Base-by-base conservation (phyloP, 2,329 filamentous ascomycete genomes). In the Drechslerella coelobrocha region DNA sequence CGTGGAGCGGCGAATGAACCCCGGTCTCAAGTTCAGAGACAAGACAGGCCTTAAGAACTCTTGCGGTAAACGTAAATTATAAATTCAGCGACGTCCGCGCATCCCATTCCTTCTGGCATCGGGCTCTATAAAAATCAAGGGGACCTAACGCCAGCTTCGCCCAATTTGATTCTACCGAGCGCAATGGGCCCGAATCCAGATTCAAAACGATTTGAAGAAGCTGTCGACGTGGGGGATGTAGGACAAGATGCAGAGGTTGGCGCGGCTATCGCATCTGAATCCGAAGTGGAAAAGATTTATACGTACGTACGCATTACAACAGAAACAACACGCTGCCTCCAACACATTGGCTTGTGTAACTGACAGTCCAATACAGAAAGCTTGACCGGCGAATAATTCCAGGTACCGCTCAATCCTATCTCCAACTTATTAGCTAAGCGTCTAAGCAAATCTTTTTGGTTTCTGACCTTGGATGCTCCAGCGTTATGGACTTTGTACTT, bases 401-500 rank as follows among this genome's bases (percentile, higher is more conserved):
- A 73, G 79, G 80, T 80, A 75, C 48, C 39, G 43, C 47, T 41
- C 23, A n/a, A n/a, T n/a, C n/a, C n/a, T n/a, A n/a, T n/a, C n/a
- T n/a, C n/a, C n/a, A n/a, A n/a, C 19, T 1, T 21, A 21, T 31
- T 31, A 14, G 2, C 19, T 37, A 4, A n/a, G 5, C n/a, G 17
- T 17, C 14, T 24, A 39, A 24, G 10, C 7, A 21, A n/a, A 29
- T 23, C 9, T 34, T 12, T 4, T n/a, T 19, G 14, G 31, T 39
- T 14, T 48, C 17, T 34, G 45, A 45, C 66, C 12, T 63, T 61
- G 37, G 59, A 39, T 34, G n/a, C 31, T 39, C 17, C 57, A 7
- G 24, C 21, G 27, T 93, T 96, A 79, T 96, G 92, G 92, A 79
- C 88, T 14, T 84, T 96, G 14, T 96, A 96, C 81, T 96, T 96